Conservation (phyloP, 2,329 filamentous ascomycete species). For the Bipolaris zeicola region DNA sequence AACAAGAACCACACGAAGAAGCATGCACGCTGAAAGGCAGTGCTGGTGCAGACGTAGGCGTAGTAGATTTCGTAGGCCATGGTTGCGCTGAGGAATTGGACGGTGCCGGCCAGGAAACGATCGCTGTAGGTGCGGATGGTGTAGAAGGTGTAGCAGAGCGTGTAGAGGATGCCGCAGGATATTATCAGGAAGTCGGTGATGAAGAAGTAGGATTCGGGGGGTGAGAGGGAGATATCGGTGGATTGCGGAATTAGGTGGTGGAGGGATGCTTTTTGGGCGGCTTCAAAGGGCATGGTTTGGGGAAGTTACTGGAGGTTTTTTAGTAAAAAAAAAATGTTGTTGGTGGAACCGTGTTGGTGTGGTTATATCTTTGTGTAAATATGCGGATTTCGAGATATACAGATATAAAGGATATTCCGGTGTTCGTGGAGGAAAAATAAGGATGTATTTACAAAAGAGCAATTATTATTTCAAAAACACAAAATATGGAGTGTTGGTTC, state of each 20-base stretch:
- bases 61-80: conserved; percentile 53
- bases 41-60: conserved; percentile 44
- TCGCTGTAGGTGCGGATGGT: conserved; percentile 46
- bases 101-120: conserved; percentile 41
- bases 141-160: conserved; percentile 51
- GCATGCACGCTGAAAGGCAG: conserved; percentile 41
- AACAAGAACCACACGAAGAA: conserved; percentile 50
- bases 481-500: too few species aligned
- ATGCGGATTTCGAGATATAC: not conserved
- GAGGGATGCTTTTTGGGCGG: conserved; percentile 43
- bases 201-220: conserved; percentile 50
- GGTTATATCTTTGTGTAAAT: too few species aligned
- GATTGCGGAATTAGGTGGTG: conserved; percentile 60
- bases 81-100: conserved; percentile 35
- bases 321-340: too few species aligned
- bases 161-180: conserved; percentile 48
- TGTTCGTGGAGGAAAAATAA: too few species aligned
- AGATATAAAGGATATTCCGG: too few species aligned
- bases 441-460: too few species aligned
- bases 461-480: too few species aligned
- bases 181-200: conserved; percentile 51
- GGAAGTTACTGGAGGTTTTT: too few species aligned
- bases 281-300: conserved; percentile 37
- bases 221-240: conserved; percentile 50
- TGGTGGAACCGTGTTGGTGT: too few species aligned